Percentiles rank a stretch among this genome's conserved stretches.
Conservation (phyloP, 495 filamentous ascomycete genomes). For the Penicillium paradoxum region DNA sequence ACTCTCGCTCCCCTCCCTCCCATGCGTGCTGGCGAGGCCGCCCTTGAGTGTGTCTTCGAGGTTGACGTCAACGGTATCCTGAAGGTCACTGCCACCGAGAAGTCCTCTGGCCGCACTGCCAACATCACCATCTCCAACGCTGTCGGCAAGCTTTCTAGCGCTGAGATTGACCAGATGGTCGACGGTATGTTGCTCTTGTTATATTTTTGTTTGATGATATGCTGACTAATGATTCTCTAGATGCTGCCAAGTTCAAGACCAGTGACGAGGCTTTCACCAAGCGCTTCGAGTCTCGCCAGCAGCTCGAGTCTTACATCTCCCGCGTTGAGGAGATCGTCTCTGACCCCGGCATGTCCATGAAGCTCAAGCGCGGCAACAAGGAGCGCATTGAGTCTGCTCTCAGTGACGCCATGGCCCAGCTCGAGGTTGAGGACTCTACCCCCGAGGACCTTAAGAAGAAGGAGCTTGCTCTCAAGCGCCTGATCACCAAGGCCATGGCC, state of each 20-base stretch:
- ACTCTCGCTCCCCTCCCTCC: slow-evolving; percentile 94
- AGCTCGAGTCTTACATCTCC: slow-evolving; percentile 98
- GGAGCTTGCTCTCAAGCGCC: slow-evolving; percentile 95
- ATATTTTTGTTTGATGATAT: neutral
- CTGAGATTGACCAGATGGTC: slow-evolving; percentile 98
- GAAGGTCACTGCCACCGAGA: slow-evolving; percentile 99
- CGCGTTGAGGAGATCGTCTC: slow-evolving; percentile 98
- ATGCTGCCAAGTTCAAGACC: slow-evolving; percentile 98
- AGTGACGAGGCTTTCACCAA: slow-evolving; percentile 98
- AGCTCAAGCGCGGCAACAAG: slow-evolving; percentile 98
- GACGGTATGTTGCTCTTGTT: slow-evolving; percentile 52
- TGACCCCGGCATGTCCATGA: slow-evolving; percentile 91
- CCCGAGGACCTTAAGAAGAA: slow-evolving; percentile 99
- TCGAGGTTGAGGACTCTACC: slow-evolving; percentile 80
- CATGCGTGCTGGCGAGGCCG: slow-evolving; percentile 97
- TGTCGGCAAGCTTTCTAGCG: slow-evolving; percentile 92
- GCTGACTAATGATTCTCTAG: slow-evolving; percentile 35
- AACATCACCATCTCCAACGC: slow-evolving; percentile 99
- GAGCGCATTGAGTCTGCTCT: slow-evolving; percentile 97
- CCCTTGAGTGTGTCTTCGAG: slow-evolving; percentile 97
- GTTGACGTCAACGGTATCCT: slow-evolving; percentile 99
- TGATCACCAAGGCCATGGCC: slow-evolving; percentile 96
- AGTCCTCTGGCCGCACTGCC: slow-evolving; percentile 93
- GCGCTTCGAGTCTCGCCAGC: slow-evolving; percentile 96
- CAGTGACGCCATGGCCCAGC: slow-evolving; percentile 78